A percentile compares a stretch with the other conserved stretches of the same genome.
Conservation (phyloP, 495 filamentous ascomycete genomes). For the Penicillium chermesinum region DNA sequence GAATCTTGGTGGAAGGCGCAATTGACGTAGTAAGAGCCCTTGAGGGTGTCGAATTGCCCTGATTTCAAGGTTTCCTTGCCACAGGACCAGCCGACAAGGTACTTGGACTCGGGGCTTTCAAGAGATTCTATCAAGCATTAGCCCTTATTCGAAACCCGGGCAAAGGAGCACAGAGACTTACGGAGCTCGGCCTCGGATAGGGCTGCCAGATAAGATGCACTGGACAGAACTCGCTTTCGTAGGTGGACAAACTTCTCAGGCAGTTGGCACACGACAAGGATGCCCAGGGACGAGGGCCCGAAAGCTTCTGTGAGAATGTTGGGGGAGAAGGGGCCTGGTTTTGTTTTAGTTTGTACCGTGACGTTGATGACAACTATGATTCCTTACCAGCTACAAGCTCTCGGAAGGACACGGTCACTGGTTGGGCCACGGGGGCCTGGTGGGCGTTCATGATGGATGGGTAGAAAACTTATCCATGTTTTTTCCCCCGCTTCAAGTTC, state of each 20-base stretch:
- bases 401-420: slow-evolving; percentile 51
- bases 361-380: not conserved
- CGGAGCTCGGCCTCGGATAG: slow-evolving; percentile 68
- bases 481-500: slow-evolving; percentile 20
- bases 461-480: not conserved
- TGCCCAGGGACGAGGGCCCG: slow-evolving; percentile 85
- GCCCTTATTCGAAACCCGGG: not conserved
- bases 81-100: slow-evolving; percentile 67
- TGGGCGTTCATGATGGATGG: slow-evolving; percentile 11
- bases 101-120: slow-evolving; percentile 46
- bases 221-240: slow-evolving; percentile 70
- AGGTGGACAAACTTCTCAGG: slow-evolving; percentile 62
- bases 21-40: slow-evolving; percentile 96
- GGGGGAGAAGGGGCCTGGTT: slow-evolving; percentile 64
- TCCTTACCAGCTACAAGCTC: slow-evolving; percentile 40
- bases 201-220: slow-evolving; percentile 84
- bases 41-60: slow-evolving; percentile 84
- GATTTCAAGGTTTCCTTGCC: slow-evolving; percentile 92
- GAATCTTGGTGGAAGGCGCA: slow-evolving; percentile 84
- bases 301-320: slow-evolving; percentile 78
- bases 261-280: slow-evolving; percentile 85
- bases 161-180: slow-evolving; percentile 30
- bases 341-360: slow-evolving; percentile 5
- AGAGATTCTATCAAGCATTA: slow-evolving; percentile 36
- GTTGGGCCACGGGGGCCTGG: slow-evolving; percentile 28